Percentiles rank a stretch among this genome's conserved stretches.
Evolutionary conservation across 257 asterid genomes (phyloP).

Genomic region (Penstemon newberryi): DNA sequence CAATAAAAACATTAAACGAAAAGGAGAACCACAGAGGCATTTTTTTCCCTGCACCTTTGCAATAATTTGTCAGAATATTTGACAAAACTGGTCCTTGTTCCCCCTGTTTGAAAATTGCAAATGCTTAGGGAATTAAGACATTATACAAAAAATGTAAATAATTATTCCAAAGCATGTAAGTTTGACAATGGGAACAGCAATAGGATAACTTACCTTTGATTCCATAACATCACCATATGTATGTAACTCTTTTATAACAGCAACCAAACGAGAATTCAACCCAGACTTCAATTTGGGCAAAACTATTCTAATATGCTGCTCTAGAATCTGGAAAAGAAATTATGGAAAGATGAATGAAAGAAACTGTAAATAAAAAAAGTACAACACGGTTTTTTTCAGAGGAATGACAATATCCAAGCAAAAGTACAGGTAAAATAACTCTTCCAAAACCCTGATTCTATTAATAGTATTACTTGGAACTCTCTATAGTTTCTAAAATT

Average conservation of each 20-base stretch:
- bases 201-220: slow-evolving; percentile 40
- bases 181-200: neutral
- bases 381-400: neutral
- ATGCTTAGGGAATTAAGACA: slow-evolving; percentile 6
- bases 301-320: slow-evolving; percentile 52
- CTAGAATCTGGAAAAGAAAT: slow-evolving; percentile 41
- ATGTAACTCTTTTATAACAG: slow-evolving; percentile 56
- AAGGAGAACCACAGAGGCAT: slow-evolving; percentile 5
- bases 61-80: slow-evolving; percentile 57
- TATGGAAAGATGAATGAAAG: neutral
- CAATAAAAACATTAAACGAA: neutral
- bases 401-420: neutral
- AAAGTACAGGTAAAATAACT: neutral
- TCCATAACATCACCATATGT: slow-evolving; percentile 59
- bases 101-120: slow-evolving; percentile 35
- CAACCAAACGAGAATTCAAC: slow-evolving; percentile 44
- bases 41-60: slow-evolving; percentile 41
- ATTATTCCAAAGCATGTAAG: neutral
- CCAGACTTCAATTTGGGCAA: slow-evolving; percentile 62
- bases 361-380: neutral
- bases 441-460: neutral
- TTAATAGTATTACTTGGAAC: neutral
- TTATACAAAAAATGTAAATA: neutral
- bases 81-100: slow-evolving; percentile 56
- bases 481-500: neutral